Evolutionary conservation across 495 filamentous ascomycete genomes (phyloP), one percentile per base, ranked within the genome.

Genomic region (Tuber aestivum): DNA sequence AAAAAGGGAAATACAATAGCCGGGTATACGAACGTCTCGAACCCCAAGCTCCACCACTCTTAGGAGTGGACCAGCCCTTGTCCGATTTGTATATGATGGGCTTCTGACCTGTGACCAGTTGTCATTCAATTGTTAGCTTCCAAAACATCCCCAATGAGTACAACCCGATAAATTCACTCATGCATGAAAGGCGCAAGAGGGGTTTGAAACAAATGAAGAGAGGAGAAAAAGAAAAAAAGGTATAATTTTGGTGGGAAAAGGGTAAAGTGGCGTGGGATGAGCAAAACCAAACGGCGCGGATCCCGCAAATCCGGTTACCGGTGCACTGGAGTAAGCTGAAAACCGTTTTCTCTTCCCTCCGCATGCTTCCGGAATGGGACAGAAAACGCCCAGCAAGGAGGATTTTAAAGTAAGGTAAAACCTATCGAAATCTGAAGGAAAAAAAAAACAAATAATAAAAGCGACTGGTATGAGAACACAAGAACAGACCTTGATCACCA

Each of bases 11-110:
- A 35, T 65, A 18, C 32, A 27, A 65, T 65, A 35, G 14, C 56
- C 27, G 41, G 41, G 41, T 70, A 44, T 68, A 78, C 80, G 65
- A 76, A 82, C 80, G 70, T 78, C 76, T 74, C 61, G 50, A 45
- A 69, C 80, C 80, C 80, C 80, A 82, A 42, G 71, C 76, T 18
- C 74, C 76, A 69, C 50, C 71, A 20, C 80, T 78, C 42, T 82
- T 82, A 20, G 80, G 79, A 12, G 79, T 81, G 56, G 79, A 78
- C 80, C 80, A 82, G 61, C 80, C 80, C 50, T 81, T 81, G 41
- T 81, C 80, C 45, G 79, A 81, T 32, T 81, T 81, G 76, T 82
- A 82, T 44, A 81, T 81, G 50, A 76, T 78, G 45, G 80, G 80
- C 45, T 81, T 82, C 71, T 81, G 75, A 42, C 48, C 80, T 82